phyloP scores from a whole-genome alignment of 768 basidiomycete genomes.

The Galerina sulciceps region DNA sequence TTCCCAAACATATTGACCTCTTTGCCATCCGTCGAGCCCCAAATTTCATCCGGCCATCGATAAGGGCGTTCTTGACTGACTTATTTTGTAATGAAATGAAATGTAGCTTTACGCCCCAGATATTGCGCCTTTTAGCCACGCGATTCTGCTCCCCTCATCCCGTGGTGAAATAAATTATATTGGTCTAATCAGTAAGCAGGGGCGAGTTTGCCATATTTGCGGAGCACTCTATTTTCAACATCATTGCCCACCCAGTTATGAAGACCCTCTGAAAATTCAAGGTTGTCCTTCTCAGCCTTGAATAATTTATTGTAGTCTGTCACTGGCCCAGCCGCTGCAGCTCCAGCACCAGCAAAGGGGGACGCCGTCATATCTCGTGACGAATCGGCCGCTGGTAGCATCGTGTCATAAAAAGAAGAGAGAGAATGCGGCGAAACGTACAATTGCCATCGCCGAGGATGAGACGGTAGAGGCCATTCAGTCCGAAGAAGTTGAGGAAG shows the following conservation, averaged over 20 bases:
- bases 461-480: conserved; percentile 94
- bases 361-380: conserved; percentile 74
- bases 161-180: conserved; percentile 20
- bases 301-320: conserved; percentile 92
- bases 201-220: conserved; percentile 71
- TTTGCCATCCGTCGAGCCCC: conserved; percentile 6
- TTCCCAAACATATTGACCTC: background rate
- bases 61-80: conserved; percentile 3
- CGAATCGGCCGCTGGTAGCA: conserved; percentile 70
- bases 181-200: conserved; percentile 29
- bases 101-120: conserved; percentile 31
- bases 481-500: conserved; percentile 97
- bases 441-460: conserved; percentile 91
- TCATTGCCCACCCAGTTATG: conserved; percentile 85
- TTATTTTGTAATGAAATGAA: conserved; percentile 21
- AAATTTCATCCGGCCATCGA: background rate
- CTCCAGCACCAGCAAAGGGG: conserved; percentile 63
- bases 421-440: conserved; percentile 39
- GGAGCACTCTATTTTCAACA: conserved; percentile 77
- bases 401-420: conserved; percentile 2
- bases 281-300: conserved; percentile 89
- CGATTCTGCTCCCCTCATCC: background rate
- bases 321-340: conserved; percentile 42
- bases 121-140: background rate
- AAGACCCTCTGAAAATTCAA: conserved; percentile 87